These are phyloP conservation scores for Talaromyces thailandensis DNA, from an alignment of 495 filamentous ascomycete species.

Conservation along the genomic window DNA sequence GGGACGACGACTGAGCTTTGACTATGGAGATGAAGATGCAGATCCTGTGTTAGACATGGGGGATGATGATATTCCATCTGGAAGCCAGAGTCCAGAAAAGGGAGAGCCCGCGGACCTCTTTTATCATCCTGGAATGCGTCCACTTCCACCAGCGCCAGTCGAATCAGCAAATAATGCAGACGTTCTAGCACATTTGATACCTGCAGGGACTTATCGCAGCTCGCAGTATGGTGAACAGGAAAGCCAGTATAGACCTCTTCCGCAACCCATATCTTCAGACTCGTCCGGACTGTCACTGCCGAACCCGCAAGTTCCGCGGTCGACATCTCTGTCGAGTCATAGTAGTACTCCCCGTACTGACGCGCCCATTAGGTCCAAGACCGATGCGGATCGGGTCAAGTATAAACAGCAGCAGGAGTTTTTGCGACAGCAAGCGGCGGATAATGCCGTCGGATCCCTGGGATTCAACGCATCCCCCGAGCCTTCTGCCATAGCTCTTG, in stretches of 20 bases:
- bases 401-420: constrained; percentile 50
- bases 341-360: constrained; percentile 71
- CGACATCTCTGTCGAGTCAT: constrained; percentile 74
- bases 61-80: constrained; percentile 39
- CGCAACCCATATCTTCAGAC: constrained; percentile 36
- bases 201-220: constrained; percentile 44
- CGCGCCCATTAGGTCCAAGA: constrained; percentile 83
- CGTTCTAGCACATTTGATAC: constrained; percentile 40
- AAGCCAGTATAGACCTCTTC: constrained; percentile 33
- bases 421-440: constrained; percentile 39
- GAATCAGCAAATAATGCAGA: constrained; percentile 34
- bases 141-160: constrained; percentile 72
- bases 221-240: constrained; percentile 19
- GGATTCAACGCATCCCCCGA: constrained; percentile 26
- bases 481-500: constrained; percentile 49
- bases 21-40: constrained; percentile 76
- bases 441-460: constrained; percentile 20
- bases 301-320: constrained; percentile 63
- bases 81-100: constrained; percentile 42
- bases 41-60: constrained; percentile 38
- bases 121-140: constrained; percentile 80
- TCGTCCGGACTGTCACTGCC: constrained; percentile 33
- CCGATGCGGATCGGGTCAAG: constrained; percentile 68
- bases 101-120: constrained; percentile 84
- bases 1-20: constrained; percentile 70